These are phyloP conservation scores for Tilletia indica DNA, from an alignment of 1,284 basidiomycete genomes.

Conservation along the genomic window DNA sequence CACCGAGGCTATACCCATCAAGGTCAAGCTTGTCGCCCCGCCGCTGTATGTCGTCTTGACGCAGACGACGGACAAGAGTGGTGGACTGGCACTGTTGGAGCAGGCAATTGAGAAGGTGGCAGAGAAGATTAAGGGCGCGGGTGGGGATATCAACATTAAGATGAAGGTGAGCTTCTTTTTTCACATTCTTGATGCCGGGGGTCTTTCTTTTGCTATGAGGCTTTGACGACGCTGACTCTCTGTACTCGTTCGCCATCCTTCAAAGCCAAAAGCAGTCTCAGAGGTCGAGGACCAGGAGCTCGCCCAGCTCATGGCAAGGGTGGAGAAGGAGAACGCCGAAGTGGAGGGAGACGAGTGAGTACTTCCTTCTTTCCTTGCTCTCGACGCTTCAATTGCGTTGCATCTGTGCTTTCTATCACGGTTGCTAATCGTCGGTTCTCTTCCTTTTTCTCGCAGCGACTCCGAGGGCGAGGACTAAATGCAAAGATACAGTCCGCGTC, in stretches of 20 bases:
- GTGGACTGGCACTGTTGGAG: constrained; percentile 88
- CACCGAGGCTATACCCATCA: constrained; percentile 89
- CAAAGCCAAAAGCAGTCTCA: constrained; percentile 52
- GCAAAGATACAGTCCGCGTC: background rate
- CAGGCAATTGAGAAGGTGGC: constrained; percentile 89
- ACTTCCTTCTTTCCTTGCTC: background rate
- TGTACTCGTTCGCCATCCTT: no score
- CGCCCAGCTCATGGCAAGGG: constrained; percentile 55
- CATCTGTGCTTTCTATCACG: constrained; percentile 69
- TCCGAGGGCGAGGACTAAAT: constrained; percentile 16
- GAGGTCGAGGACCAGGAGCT: constrained; percentile 55
- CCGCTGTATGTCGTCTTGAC: constrained; percentile 93
- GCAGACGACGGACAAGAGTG: constrained; percentile 94
- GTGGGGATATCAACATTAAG: constrained; percentile 82
- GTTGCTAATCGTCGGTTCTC: constrained; percentile 58
- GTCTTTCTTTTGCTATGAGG: no score
- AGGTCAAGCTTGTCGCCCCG: constrained; percentile 93
- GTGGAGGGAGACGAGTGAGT: constrained; percentile 52
- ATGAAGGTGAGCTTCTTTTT: constrained; percentile 73
- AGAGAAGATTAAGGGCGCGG: constrained; percentile 72
- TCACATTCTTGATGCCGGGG: no score
- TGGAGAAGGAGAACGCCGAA: constrained; percentile 56
- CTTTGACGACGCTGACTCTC: no score
- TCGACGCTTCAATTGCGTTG: background rate
- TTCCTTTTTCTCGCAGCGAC: constrained; percentile 8